phyloP scores from a whole-genome alignment of 1,139 yeast genomes.

The Yamadazyma atlantica region DNA sequence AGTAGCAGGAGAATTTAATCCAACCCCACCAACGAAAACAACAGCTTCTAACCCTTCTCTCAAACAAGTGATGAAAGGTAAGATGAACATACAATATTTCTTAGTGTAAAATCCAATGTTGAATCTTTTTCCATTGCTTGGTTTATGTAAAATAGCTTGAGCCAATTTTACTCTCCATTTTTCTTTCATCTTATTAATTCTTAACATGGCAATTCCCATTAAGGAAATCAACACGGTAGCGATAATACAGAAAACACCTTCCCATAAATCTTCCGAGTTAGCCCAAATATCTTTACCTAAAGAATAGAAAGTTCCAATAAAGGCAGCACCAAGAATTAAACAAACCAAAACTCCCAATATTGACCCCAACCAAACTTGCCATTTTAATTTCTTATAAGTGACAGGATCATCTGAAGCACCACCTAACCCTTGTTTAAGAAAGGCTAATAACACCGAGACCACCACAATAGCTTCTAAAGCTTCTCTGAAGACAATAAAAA shows the following conservation, averaged over 20 bases:
- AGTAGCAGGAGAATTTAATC: conserved; percentile 51
- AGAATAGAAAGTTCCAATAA: conserved; percentile 80
- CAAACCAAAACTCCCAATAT: conserved; percentile 69
- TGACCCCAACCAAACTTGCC: conserved; percentile 84
- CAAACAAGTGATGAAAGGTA: conserved; percentile 80
- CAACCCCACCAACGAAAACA: conserved; percentile 88
- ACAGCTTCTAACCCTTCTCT: conserved; percentile 94
- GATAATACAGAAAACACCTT: conserved; percentile 80
- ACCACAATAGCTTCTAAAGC: conserved; percentile 87
- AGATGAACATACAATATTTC: conserved; percentile 73
- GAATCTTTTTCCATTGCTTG: conserved; percentile 30
- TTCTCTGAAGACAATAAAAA: conserved; percentile 89
- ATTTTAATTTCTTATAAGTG: conserved; percentile 58
- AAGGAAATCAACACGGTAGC: conserved; percentile 81
- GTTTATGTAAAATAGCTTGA: conserved; percentile 56
- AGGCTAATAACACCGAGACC: conserved; percentile 85
- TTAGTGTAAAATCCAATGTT: conserved; percentile 43
- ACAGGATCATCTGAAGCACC: conserved; percentile 44
- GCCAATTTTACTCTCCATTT: conserved; percentile 93
- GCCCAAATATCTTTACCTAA: conserved; percentile 85
- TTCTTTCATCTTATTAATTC: conserved; percentile 86
- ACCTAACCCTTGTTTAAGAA: conserved; percentile 83
- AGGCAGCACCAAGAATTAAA: conserved; percentile 76
- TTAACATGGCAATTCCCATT: conserved; percentile 91
- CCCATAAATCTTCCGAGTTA: conserved; percentile 87